These are phyloP conservation scores for Chaetothyriales sp. DNA, from an alignment of 2,329 filamentous ascomycete genomes.

Conservation along the genomic window DNA sequence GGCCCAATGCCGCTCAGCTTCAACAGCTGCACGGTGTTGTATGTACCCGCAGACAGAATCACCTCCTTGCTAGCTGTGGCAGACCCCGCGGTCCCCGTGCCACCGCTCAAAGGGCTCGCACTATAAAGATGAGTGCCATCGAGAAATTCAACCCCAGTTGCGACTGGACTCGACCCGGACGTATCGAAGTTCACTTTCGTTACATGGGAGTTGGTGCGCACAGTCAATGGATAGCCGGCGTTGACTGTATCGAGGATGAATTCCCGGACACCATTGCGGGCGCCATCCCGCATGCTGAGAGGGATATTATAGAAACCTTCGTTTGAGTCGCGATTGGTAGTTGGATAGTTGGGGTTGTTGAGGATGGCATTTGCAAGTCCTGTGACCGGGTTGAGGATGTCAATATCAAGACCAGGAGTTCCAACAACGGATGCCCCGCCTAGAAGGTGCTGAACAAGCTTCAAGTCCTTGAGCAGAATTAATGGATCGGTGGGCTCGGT, in stretches of 20 bases:
- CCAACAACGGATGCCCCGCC: constrained; percentile 39
- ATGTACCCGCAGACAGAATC: constrained; percentile 38
- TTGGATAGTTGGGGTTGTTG: constrained; percentile 38
- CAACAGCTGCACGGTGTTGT: constrained; percentile 50
- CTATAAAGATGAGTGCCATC: constrained; percentile 33
- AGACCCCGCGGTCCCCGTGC: constrained; percentile 23
- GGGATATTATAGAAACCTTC: constrained; percentile 45
- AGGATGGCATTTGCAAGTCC: constrained; percentile 33
- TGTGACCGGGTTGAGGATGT: constrained; percentile 26
- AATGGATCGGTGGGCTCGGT: constrained; percentile 22
- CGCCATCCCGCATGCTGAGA: constrained; percentile 35
- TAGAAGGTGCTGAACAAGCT: constrained; percentile 36
- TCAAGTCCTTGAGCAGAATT: constrained; percentile 30
- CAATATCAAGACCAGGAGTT: constrained; percentile 30
- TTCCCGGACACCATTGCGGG: constrained; percentile 41
- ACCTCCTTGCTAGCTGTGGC: constrained; percentile 29
- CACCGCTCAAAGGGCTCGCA: constrained; percentile 27
- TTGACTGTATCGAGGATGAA: constrained; percentile 37
- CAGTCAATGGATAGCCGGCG: constrained; percentile 43
- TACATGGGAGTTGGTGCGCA: constrained; percentile 34
- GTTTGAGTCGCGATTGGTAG: constrained; percentile 29
- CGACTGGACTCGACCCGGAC: constrained; percentile 24
- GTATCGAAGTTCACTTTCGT: constrained; percentile 34
- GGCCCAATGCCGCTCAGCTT: constrained; percentile 52
- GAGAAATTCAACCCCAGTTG: constrained; percentile 37